Base-by-base conservation (phyloP, 768 basidiomycete genomes). In the Coprinopsis cinerea region DNA sequence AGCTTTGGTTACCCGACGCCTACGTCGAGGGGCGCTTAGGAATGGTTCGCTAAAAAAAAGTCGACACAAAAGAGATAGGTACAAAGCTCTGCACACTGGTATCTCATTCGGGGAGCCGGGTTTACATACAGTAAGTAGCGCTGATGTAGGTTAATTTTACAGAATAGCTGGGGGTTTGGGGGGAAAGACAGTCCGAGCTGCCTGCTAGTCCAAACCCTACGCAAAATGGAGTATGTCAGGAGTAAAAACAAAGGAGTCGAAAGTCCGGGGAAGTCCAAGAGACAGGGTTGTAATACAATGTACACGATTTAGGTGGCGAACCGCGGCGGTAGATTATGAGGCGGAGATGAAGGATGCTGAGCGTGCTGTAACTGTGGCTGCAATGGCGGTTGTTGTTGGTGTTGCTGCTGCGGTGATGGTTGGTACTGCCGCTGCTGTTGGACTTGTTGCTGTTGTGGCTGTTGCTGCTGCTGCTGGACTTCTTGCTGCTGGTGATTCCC, bases 71-170 rank as follows among this genome's bases (percentile, higher is more conserved):
- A n/a, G n/a, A n/a, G n/a, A n/a, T n/a, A n/a, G n/a, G n/a, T n/a
- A n/a, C n/a, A n/a, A n/a, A n/a, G n/a, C n/a, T n/a, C n/a, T n/a
- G n/a, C n/a, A n/a, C n/a, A n/a, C n/a, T n/a, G n/a, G 39, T 23
- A 50, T 41, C 25, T n/a, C n/a, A n/a, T n/a, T n/a, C n/a, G n/a
- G n/a, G n/a, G n/a, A n/a, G n/a, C n/a, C n/a, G n/a, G n/a, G n/a
- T n/a, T n/a, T n/a, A n/a, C n/a, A n/a, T n/a, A 44, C 36, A 39
- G 47, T 0, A 26, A 44, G 47, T 23, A 30, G 43, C 32, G 24
- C 44, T n/a, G n/a, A 43, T 14, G 53, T 61, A 22, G 62, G 61
- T 47, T 34, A 56, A 42, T 67, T 55, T 48, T 51, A 61, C 7
- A 56, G 37, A 13, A 20, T 9, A 9, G n/a, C 11, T 32, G 30